Evolutionary conservation across 208 protist species (phyloP), one percentile per base, ranked within the genome.

Genomic region (Naegleria lovaniensis): DNA sequence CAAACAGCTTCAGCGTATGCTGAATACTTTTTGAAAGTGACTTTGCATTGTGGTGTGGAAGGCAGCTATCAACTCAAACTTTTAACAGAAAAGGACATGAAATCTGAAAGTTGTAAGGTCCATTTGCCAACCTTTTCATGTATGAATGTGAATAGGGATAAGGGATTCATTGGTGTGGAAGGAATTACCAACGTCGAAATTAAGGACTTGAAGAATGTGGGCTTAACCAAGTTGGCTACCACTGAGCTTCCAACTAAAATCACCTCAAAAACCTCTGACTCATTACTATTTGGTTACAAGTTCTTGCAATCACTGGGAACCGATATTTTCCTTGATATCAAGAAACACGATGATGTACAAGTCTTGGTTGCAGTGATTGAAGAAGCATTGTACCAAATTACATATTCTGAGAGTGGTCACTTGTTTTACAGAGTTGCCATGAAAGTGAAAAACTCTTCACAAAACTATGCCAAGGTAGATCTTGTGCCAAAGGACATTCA

Each of bases 361-460:
- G 79, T 85, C 13, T 85, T 85, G 36, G 36, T 85, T 43, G 79
- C 79, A n/a, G 79, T 85, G n/a, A 85, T 85, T 85, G 36, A 85
- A 85, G 79, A 85, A 25, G 79, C 79, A 29, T 0, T 43, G 0
- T 85, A 43, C 19, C 11, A 40, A 25, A 25, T 85, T 85, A 85
- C 79, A 4, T 85, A 85, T 85, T n/a, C 15, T 43, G 79, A 85
- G 0, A 85, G 79, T 85, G 79, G 79, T 43, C 11, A 43, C 36
- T 85, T 43, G 9, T 85, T 85, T 15, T 85, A 85, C n/a, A 11
- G 36, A 25, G 79, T 85, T 15, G 79, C 79, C 22, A 43, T 85
- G 79, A 85, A 85, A 38, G 79, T 85, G 6, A 85, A 85, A 38
- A 85, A 85, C 22, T 85, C 79, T 4, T n/a, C 15, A 43, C 79